These are phyloP conservation scores for Tricholoma bakamatsutake DNA, from an alignment of 768 basidiomycete species.

Conservation along the genomic window DNA sequence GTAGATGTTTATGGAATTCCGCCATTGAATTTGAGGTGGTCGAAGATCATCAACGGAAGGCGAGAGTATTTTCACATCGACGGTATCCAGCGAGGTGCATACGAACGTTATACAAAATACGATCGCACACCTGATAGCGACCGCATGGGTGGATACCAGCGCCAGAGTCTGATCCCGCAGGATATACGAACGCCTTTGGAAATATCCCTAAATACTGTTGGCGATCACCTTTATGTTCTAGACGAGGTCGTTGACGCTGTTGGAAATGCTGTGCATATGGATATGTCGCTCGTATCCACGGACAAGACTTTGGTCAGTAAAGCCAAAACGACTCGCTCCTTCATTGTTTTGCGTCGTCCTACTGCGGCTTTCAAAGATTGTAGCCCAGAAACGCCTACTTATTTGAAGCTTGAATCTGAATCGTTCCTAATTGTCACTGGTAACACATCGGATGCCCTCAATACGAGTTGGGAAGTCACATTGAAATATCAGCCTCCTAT, in stretches of 20 bases:
- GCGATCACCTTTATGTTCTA: conserved; percentile 65
- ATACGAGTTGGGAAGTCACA: conserved; percentile 62
- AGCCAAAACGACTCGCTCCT: conserved; percentile 49
- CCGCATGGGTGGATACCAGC: conserved; percentile 9
- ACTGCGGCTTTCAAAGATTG: conserved; percentile 69
- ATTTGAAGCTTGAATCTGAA: conserved; percentile 67
- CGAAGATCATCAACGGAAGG: conserved; percentile 57
- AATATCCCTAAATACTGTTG: conserved; percentile 55
- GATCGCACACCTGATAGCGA: background rate
- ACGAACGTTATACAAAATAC: conserved; percentile 17
- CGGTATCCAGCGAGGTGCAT: conserved; percentile 63
- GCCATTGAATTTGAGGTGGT: conserved; percentile 73
- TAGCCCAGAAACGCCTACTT: conserved; percentile 57
- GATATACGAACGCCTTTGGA: conserved; percentile 64
- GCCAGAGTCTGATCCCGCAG: conserved; percentile 32
- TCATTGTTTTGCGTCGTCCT: conserved; percentile 68
- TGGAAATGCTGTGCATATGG: conserved; percentile 61
- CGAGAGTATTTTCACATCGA: conserved; percentile 74
- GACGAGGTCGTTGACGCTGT: conserved; percentile 78
- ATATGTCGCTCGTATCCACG: conserved; percentile 20
- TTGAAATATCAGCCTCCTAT: conserved; percentile 53
- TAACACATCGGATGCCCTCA: conserved; percentile 48
- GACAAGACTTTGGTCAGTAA: conserved; percentile 25
- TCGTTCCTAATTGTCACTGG: conserved; percentile 49
- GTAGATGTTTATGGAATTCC: conserved; percentile 71